These are phyloP conservation scores for Suhomyces taliae DNA, from an alignment of 1,139 yeast genomes.

Conservation along the genomic window DNA sequence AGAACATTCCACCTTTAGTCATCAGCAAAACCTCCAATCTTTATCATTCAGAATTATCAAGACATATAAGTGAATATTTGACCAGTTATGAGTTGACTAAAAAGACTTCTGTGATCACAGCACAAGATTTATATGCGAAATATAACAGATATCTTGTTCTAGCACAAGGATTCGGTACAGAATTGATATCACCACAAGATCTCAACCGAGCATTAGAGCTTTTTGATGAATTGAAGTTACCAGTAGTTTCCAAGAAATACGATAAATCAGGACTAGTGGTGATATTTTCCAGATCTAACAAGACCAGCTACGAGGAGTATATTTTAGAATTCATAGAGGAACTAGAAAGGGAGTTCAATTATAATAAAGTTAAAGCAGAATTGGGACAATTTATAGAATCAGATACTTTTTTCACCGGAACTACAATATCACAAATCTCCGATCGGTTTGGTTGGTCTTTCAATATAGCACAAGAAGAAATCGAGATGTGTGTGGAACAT, in stretches of 20 bases:
- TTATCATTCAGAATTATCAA: constrained; percentile 39
- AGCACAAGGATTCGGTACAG: constrained; percentile 45
- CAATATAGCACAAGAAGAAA: constrained; percentile 66
- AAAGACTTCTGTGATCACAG: constrained; percentile 40
- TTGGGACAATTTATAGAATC: constrained; percentile 26
- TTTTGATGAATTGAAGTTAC: constrained; percentile 33
- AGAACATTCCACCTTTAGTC: constrained; percentile 30
- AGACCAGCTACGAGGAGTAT: constrained; percentile 23
- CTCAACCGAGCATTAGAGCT: constrained; percentile 32
- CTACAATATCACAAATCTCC: constrained; percentile 39
- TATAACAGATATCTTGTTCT: constrained; percentile 40
- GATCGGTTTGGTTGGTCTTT: constrained; percentile 59
- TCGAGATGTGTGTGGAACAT: constrained; percentile 55
- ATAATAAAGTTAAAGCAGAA: constrained; percentile 26
- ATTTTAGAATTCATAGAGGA: constrained; percentile 25
- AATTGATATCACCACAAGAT: constrained; percentile 32
- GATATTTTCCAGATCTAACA: constrained; percentile 25
- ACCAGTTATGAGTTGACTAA: constrained; percentile 30
- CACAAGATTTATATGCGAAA: constrained; percentile 44
- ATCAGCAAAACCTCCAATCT: constrained; percentile 31
- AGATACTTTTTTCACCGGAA: constrained; percentile 32
- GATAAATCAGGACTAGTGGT: constrained; percentile 39
- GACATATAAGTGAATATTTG: constrained; percentile 57
- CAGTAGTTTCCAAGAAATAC: constrained; percentile 33
- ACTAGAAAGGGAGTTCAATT: constrained; percentile 28